Conservation (phyloP, 2,329 filamentous ascomycete genomes). For the Raffaelea deltoideospora region DNA sequence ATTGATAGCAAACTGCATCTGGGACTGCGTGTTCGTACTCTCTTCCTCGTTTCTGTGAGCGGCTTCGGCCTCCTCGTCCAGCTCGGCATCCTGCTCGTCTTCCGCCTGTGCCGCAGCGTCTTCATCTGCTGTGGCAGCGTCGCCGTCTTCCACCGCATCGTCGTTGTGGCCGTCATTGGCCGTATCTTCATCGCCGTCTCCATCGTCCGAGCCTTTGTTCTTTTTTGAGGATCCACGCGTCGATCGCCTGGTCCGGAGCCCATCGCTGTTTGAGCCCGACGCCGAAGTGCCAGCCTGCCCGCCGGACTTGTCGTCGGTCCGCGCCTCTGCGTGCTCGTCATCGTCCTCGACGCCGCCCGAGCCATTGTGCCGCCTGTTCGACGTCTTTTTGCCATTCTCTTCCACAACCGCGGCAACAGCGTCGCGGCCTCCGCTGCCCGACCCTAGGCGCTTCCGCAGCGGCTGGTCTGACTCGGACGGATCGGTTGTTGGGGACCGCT, state of each 20-base stretch:
- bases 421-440: slow-evolving; percentile 23
- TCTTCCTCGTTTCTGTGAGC: slow-evolving; percentile 50
- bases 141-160: slow-evolving; percentile 12
- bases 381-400: slow-evolving; percentile 12
- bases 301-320: slow-evolving; percentile 24
- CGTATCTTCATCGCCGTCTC: background rate
- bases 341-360: slow-evolving; percentile 24
- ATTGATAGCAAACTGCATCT: too few species aligned
- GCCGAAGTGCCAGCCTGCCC: slow-evolving; percentile 12
- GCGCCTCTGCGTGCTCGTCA: slow-evolving; percentile 18
- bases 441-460: slow-evolving; percentile 37
- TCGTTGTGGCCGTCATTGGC: slow-evolving; percentile 1
- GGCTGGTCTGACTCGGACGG: slow-evolving; percentile 31
- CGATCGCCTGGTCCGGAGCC: slow-evolving; percentile 22
- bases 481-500: slow-evolving; percentile 30
- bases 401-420: background rate
- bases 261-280: slow-evolving; percentile 17
- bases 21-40: slow-evolving; percentile 30
- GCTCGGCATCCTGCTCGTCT: slow-evolving; percentile 38
- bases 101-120: slow-evolving; percentile 32
- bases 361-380: slow-evolving; percentile 8
- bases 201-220: slow-evolving; percentile 9
- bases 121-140: slow-evolving; percentile 18
- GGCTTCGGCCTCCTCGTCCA: slow-evolving; percentile 44
- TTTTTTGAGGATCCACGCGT: slow-evolving; percentile 24